These are phyloP conservation scores for Microsporum ferrugineum DNA, from an alignment of 2,329 filamentous ascomycete species.

Conservation along the genomic window DNA sequence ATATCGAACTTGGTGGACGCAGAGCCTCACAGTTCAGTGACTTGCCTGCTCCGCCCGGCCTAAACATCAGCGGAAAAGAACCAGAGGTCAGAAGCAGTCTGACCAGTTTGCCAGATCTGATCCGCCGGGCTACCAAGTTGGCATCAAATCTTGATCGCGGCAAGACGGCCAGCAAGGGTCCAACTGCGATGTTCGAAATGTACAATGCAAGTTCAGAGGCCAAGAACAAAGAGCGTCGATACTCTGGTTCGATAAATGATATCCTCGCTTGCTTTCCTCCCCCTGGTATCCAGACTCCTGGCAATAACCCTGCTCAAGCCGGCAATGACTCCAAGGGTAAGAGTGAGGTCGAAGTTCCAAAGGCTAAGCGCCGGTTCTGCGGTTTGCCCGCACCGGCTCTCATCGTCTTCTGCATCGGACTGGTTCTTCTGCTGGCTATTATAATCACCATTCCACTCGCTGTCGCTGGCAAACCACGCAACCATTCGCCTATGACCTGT, in stretches of 20 bases:
- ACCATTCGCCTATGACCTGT: conserved; percentile 41
- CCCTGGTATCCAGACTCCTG: conserved; percentile 42
- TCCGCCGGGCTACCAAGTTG: conserved; percentile 72
- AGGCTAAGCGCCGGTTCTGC: conserved; percentile 56
- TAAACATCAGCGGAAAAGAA: conserved; percentile 69
- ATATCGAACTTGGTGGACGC: neutral
- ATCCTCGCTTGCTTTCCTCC: conserved; percentile 56
- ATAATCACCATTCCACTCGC: conserved; percentile 69
- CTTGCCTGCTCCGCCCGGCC: conserved; percentile 49
- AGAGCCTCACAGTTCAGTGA: neutral
- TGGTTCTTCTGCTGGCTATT: conserved; percentile 63
- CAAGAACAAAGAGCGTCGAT: conserved; percentile 22
- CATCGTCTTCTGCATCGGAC: conserved; percentile 51
- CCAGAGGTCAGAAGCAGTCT: conserved; percentile 78
- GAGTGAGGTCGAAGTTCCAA: conserved; percentile 11
- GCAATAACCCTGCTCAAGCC: conserved; percentile 4
- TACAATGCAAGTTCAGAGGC: conserved; percentile 25
- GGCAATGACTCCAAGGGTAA: conserved; percentile 17
- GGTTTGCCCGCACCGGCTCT: conserved; percentile 74
- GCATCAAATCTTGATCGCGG: conserved; percentile 82
- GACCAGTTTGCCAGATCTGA: conserved; percentile 84
- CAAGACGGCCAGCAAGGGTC: conserved; percentile 47
- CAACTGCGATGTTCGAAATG: conserved; percentile 41
- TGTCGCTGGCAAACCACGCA: conserved; percentile 48
- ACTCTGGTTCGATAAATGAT: conserved; percentile 48